phyloP scores from a whole-genome alignment of 2,329 filamentous ascomycete species.

The Lecanicillium sp. region DNA sequence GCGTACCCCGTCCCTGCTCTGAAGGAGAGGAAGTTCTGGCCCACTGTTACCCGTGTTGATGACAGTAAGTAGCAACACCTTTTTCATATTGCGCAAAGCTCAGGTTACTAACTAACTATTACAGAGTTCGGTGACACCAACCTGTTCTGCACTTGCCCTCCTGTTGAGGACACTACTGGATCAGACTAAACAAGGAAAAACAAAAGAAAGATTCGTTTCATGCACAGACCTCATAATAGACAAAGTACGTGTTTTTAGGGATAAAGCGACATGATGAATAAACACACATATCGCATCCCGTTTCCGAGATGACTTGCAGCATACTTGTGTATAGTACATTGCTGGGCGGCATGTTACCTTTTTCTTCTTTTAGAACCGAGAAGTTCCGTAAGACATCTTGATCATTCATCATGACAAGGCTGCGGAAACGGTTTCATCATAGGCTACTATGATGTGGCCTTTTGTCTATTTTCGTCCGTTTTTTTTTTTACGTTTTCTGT shows the following conservation, averaged over 20 bases:
- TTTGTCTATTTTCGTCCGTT: background rate
- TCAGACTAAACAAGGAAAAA: slow-evolving; percentile 6
- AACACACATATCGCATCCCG: slow-evolving; percentile 7
- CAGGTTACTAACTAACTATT: slow-evolving; percentile 5
- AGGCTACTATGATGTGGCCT: background rate
- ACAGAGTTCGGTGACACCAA: slow-evolving; percentile 83
- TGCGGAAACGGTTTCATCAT: no score
- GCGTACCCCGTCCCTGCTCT: slow-evolving; percentile 80
- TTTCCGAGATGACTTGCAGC: slow-evolving; percentile 3
- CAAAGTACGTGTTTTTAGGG: slow-evolving; percentile 5
- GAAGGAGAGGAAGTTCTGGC: slow-evolving; percentile 97
- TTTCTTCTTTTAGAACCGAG: no score
- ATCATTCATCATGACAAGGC: no score
- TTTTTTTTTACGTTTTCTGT: background rate
- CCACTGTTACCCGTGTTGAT: slow-evolving; percentile 74
- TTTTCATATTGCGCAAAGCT: background rate
- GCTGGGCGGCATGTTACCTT: no score
- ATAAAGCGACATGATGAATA: slow-evolving; percentile 9
- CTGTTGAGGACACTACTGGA: slow-evolving; percentile 57
- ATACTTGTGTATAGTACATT: no score
- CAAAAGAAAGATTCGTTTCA: background rate
- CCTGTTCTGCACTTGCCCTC: slow-evolving; percentile 89
- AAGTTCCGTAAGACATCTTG: no score
- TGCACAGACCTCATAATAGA: slow-evolving; percentile 9
- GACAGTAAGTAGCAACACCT: slow-evolving; percentile 55